These are phyloP conservation scores for Scheffersomyces lignicola DNA, from an alignment of 1,139 yeast species.

Conservation along the genomic window DNA sequence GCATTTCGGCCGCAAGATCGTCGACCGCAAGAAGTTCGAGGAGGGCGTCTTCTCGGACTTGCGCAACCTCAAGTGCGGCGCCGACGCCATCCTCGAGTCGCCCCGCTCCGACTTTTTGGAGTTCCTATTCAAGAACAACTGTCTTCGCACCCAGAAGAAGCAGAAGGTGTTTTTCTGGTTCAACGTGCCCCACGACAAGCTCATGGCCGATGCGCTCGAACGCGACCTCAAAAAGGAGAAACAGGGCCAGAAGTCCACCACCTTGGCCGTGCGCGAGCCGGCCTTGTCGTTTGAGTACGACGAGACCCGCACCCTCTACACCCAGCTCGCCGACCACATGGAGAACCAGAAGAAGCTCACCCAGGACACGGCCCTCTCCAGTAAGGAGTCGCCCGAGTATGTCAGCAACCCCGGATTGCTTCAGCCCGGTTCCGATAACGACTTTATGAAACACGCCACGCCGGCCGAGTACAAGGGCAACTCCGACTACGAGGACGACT, in stretches of 20 bases:
- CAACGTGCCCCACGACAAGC: slow-evolving; percentile 89
- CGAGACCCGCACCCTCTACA: slow-evolving; percentile 44
- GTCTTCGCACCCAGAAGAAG: slow-evolving; percentile 92
- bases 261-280: slow-evolving; percentile 60
- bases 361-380: neutral
- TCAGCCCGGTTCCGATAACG: slow-evolving; percentile 13
- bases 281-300: slow-evolving; percentile 62
- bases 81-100: slow-evolving; percentile 84
- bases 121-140: slow-evolving; percentile 80
- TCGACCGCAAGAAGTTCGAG: slow-evolving; percentile 91
- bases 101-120: slow-evolving; percentile 87
- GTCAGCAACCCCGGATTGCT: slow-evolving; percentile 9
- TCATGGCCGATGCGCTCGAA: slow-evolving; percentile 92
- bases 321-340: slow-evolving; percentile 51
- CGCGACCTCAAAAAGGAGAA: slow-evolving; percentile 84
- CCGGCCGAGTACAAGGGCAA: slow-evolving; percentile 24
- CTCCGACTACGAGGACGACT: slow-evolving; percentile 54
- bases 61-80: slow-evolving; percentile 81
- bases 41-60: slow-evolving; percentile 94
- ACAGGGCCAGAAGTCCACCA: slow-evolving; percentile 56
- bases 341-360: slow-evolving; percentile 25
- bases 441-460: slow-evolving; percentile 24
- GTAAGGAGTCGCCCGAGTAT: slow-evolving; percentile 21
- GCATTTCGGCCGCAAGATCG: slow-evolving; percentile 83
- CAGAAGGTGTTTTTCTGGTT: slow-evolving; percentile 98